A percentile compares a stretch with the other conserved stretches of the same genome.
phyloP scores from a whole-genome alignment of 345 rosid genomes.

The Sisymbrium irio region DNA sequence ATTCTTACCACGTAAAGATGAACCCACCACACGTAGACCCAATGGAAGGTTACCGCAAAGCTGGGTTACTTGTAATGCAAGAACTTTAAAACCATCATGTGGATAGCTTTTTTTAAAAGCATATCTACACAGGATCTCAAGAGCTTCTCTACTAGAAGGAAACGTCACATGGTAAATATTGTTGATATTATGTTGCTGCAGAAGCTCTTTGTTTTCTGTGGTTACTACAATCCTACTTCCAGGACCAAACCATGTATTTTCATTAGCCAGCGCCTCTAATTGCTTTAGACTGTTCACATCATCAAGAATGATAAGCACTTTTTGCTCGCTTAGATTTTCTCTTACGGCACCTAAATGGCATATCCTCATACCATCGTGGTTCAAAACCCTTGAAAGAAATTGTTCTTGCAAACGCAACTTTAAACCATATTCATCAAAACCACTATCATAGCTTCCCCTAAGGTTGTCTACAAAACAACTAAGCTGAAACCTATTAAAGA shows the following conservation, averaged over 20 bases:
- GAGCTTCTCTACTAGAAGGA: conserved; percentile 3
- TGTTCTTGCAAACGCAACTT: neutral
- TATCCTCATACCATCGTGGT: neutral
- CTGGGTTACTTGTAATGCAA: neutral
- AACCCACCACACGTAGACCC: conserved; percentile 17
- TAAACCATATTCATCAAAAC: neutral
- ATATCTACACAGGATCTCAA: neutral
- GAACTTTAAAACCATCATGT: neutral
- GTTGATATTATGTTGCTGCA: neutral
- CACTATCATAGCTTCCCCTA: neutral
- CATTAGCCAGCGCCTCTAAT: neutral
- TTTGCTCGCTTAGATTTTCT: neutral
- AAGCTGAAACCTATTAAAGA: neutral
- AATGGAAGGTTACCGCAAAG: conserved; percentile 25
- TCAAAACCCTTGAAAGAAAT: neutral
- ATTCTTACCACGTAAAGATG: neutral
- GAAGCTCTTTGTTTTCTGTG: conserved; percentile 5
- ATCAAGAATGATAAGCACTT: conserved; percentile 24
- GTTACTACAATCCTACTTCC: conserved; percentile 22
- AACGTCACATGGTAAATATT: neutral
- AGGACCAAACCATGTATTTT: conserved; percentile 6
- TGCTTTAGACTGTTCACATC: neutral
- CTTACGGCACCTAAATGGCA: neutral
- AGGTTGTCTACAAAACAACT: conserved; percentile 4
- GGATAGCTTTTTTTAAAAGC: conserved; percentile 6